phyloP scores from a whole-genome alignment of 106 monocot species.

The Allium sativum region DNA sequence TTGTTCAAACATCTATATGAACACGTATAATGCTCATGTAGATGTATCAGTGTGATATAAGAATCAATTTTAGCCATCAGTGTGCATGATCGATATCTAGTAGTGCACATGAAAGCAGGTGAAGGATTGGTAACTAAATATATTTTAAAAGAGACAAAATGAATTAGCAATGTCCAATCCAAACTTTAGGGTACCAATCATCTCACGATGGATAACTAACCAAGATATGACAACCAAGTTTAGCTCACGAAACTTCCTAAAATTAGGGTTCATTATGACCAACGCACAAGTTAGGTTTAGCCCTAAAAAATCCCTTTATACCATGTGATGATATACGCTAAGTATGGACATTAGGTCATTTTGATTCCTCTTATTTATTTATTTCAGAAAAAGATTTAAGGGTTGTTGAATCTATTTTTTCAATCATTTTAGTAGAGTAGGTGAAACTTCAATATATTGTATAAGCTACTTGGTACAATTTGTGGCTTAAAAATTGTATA shows the following conservation, averaged over 20 bases:
- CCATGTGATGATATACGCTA: conserved; percentile 4
- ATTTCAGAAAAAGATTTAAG: neutral
- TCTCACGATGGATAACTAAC: neutral
- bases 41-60: too few relatives aligned
- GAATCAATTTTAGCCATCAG: too few relatives aligned
- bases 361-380: conserved; percentile 1
- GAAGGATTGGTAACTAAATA: too few relatives aligned
- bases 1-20: too few relatives aligned
- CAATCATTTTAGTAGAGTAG: conserved; percentile 5
- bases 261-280: conserved; percentile 1
- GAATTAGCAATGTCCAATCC: too few relatives aligned
- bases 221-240: neutral
- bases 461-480: neutral
- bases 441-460: neutral
- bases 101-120: too few relatives aligned
- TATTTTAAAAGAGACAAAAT: too few relatives aligned
- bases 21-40: too few relatives aligned
- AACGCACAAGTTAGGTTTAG: neutral
- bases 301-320: neutral
- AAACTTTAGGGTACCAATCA: too few relatives aligned
- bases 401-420: conserved; percentile 6
- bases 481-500: neutral
- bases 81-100: too few relatives aligned
- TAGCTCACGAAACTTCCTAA: neutral
- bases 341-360: conserved; percentile 6